phyloP scores from a whole-genome alignment of 2,329 filamentous ascomycete species.

The Lachnellula occidentalis region DNA sequence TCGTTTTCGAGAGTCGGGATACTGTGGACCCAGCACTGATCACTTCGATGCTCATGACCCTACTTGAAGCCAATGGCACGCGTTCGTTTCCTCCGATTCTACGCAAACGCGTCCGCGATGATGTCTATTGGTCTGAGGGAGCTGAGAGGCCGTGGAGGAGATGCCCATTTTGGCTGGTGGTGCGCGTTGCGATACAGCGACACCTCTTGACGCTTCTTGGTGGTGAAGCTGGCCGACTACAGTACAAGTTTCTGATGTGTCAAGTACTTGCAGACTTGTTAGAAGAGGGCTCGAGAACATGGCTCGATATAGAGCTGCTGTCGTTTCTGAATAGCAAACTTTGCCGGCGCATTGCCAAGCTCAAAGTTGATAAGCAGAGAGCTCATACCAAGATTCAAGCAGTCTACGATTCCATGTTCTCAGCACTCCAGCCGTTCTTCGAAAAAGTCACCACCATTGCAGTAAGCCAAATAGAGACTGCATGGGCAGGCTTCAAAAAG shows the following conservation, averaged over 20 bases:
- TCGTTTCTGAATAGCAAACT: conserved; percentile 46
- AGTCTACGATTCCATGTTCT: conserved; percentile 29
- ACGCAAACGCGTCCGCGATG: conserved; percentile 56
- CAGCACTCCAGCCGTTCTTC: conserved; percentile 25
- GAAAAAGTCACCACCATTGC: conserved; percentile 26
- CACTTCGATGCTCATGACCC: conserved; percentile 52
- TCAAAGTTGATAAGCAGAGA: conserved; percentile 39
- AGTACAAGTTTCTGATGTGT: conserved; percentile 54
- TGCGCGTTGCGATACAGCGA: conserved; percentile 53
- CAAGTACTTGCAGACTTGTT: conserved; percentile 42
- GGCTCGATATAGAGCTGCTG: conserved; percentile 32
- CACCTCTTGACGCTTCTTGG: conserved; percentile 40
- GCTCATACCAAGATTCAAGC: neutral
- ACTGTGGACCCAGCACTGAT: conserved; percentile 52
- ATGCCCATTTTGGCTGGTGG: conserved; percentile 53
- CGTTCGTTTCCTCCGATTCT: conserved; percentile 34
- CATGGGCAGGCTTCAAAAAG: conserved; percentile 39
- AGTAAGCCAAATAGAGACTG: conserved; percentile 26
- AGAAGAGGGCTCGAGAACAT: conserved; percentile 28
- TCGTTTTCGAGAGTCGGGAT: conserved; percentile 50
- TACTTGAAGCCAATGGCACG: conserved; percentile 51
- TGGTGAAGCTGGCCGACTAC: conserved; percentile 37
- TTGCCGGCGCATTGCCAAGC: conserved; percentile 51
- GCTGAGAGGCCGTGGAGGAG: conserved; percentile 55
- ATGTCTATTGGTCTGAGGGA: conserved; percentile 45